phyloP scores from a whole-genome alignment of 78 protist genomes.

The Polysphondylium violaceum region DNA sequence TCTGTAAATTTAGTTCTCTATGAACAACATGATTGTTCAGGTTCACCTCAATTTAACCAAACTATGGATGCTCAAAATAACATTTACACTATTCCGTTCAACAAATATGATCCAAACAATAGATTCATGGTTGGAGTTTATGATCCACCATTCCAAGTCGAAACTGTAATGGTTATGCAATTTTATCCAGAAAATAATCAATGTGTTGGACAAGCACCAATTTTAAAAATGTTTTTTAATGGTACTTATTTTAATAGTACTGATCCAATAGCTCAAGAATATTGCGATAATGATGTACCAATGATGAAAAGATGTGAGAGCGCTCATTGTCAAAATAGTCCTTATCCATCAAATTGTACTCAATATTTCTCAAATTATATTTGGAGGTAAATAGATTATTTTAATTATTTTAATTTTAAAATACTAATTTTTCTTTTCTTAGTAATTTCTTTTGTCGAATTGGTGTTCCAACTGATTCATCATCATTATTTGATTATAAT shows the following conservation, averaged over 20 bases:
- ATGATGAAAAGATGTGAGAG: background rate
- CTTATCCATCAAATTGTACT: conserved; percentile 17
- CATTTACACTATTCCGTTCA: conserved; percentile 12
- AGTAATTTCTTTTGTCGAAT: conserved; percentile 11
- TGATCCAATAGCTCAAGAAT: background rate
- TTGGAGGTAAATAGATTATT: too few species aligned
- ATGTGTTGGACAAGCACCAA: conserved; percentile 6
- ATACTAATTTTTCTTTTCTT: too few species aligned
- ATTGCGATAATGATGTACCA: background rate
- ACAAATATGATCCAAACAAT: conserved; percentile 32
- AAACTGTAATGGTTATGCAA: conserved; percentile 33
- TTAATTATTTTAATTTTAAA: too few species aligned
- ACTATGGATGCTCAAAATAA: background rate
- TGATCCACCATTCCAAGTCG: background rate
- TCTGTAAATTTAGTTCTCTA: background rate
- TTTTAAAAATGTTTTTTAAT: conserved; percentile 23
- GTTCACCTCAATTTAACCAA: background rate
- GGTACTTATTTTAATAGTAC: conserved; percentile 21
- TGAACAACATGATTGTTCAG: conserved; percentile 5
- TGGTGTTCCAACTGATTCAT: background rate
- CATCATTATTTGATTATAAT: too few species aligned
- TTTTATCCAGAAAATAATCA: background rate
- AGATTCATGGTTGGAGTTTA: background rate
- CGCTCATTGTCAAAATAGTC: background rate
- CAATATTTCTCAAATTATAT: conserved; percentile 6